Percentiles rank a stretch among this genome's conserved stretches.
These are phyloP conservation scores for Arabidopsis arenosa DNA, from an alignment of 345 rosid species.

Conservation along the genomic window DNA sequence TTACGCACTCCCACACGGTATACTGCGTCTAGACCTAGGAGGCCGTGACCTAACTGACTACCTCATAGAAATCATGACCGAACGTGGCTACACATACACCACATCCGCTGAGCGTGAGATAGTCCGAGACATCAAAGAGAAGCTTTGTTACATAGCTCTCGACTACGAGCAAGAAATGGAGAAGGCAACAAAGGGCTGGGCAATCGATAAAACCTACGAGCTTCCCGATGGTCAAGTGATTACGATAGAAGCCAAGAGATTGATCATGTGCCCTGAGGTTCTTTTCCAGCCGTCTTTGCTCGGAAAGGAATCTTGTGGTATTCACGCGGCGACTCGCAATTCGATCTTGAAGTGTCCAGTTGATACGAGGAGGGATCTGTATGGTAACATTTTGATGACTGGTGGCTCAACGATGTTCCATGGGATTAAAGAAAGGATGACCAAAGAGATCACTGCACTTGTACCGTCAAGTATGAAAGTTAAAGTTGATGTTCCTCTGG, in stretches of 20 bases:
- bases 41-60: slow-evolving; percentile 57
- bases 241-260: slow-evolving; percentile 71
- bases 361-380: slow-evolving; percentile 67
- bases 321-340: slow-evolving; percentile 62
- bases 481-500: slow-evolving; percentile 15
- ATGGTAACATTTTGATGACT: slow-evolving; percentile 55
- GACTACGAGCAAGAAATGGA: slow-evolving; percentile 77
- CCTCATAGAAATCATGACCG: slow-evolving; percentile 71
- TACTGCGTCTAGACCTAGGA: slow-evolving; percentile 7
- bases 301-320: slow-evolving; percentile 69
- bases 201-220: slow-evolving; percentile 65
- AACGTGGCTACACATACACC: slow-evolving; percentile 57
- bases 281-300: slow-evolving; percentile 80
- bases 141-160: slow-evolving; percentile 70
- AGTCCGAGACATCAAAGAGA: slow-evolving; percentile 72
- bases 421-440: slow-evolving; percentile 77
- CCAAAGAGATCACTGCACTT: slow-evolving; percentile 74
- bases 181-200: slow-evolving; percentile 61
- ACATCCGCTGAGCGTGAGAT: slow-evolving; percentile 53
- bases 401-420: slow-evolving; percentile 78
- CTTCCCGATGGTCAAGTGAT: slow-evolving; percentile 48
- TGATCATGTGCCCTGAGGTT: slow-evolving; percentile 72
- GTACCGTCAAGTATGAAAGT: slow-evolving; percentile 45
- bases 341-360: slow-evolving; percentile 71
- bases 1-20: slow-evolving; percentile 55